phyloP scores from a whole-genome alignment of 2,329 filamentous ascomycete species.

The Fusarium sacchari region DNA sequence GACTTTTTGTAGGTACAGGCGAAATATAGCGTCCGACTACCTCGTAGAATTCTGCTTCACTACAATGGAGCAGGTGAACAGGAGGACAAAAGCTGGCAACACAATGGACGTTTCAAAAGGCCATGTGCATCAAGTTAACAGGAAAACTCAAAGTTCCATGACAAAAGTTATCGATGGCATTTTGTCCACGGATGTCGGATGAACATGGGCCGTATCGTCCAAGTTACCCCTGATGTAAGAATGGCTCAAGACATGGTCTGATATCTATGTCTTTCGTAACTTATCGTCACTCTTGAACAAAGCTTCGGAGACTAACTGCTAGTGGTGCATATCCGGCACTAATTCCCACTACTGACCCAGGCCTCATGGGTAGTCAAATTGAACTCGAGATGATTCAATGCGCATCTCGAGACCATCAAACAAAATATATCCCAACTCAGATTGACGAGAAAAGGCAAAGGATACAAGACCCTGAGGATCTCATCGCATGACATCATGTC shows the following conservation, averaged over 20 bases:
- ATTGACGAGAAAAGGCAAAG: not conserved
- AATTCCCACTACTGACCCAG: not conserved
- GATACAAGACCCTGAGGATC: not conserved
- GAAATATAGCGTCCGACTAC: too few relatives aligned
- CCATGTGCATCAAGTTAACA: too few relatives aligned
- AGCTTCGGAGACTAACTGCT: constrained; percentile 3
- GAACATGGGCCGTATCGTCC: not conserved
- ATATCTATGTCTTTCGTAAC: not conserved
- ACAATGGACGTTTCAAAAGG: not conserved
- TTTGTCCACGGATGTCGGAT: not conserved
- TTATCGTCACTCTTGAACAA: not conserved
- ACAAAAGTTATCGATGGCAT: not conserved
- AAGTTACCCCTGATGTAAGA: not conserved
- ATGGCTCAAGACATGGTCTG: not conserved
- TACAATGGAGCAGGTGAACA: not conserved
- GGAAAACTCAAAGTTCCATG: too few relatives aligned
- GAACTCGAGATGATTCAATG: not conserved
- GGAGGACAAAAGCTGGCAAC: not conserved
- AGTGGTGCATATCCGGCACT: not conserved
- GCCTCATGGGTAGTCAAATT: not conserved
- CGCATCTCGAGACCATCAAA: not conserved
- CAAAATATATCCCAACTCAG: not conserved
- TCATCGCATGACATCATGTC: not conserved
- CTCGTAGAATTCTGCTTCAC: not conserved
- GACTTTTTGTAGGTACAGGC: not conserved